These are phyloP conservation scores for Anthoceros angustus DNA, from an alignment of 225 moss, liverwort and hornwort species.

Conservation along the genomic window DNA sequence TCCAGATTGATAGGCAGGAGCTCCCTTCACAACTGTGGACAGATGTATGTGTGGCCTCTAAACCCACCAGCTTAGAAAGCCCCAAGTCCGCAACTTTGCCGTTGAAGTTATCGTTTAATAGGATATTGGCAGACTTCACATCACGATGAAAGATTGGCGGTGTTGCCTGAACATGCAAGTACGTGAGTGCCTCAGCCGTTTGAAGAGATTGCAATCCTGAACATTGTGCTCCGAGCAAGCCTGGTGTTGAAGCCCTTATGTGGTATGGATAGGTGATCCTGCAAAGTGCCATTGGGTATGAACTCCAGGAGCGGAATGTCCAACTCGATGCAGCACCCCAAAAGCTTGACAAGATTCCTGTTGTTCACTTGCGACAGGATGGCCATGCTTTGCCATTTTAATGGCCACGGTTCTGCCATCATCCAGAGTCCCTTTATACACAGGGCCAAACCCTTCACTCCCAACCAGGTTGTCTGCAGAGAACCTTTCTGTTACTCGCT, in stretches of 20 bases:
- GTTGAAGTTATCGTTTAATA: neutral
- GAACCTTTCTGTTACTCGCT: neutral
- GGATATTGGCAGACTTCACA: constrained; percentile 1
- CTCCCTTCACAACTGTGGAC: neutral
- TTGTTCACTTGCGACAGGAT: constrained; percentile 1
- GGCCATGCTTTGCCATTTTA: neutral
- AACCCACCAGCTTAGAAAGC: constrained; percentile 2
- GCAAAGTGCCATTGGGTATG: neutral
- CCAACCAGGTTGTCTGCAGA: constrained; percentile 14
- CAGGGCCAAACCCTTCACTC: constrained; percentile 40
- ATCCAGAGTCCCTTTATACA: constrained; percentile 64
- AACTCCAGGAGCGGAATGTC: constrained; percentile 1
- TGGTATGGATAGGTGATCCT: neutral
- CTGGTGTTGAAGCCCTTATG: neutral
- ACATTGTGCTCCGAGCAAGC: neutral
- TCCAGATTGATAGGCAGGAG: neutral
- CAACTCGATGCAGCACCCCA: neutral
- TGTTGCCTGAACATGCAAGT: neutral
- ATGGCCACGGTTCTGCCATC: constrained; percentile 31
- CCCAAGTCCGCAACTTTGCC: neutral
- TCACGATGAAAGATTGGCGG: neutral
- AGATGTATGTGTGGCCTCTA: neutral
- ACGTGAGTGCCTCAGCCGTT: neutral
- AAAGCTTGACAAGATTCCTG: neutral
- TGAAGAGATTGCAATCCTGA: neutral